Conservation (phyloP, 768 basidiomycete genomes). For the Exidia glandulosa region DNA sequence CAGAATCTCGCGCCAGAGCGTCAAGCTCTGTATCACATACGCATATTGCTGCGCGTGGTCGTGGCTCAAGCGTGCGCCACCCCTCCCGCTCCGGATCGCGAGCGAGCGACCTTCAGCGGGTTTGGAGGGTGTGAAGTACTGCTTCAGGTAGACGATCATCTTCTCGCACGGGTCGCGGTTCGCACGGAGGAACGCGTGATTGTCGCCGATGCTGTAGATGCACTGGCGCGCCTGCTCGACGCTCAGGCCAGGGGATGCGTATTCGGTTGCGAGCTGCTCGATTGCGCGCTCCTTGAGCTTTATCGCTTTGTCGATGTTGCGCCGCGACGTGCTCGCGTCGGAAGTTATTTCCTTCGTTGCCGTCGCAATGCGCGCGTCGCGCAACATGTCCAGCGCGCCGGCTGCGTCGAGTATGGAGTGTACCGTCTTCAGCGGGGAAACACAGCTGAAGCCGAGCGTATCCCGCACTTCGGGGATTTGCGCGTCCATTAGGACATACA, state of each 20-base stretch:
- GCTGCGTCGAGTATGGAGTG: conserved; percentile 54
- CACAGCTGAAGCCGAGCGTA: conserved; percentile 67
- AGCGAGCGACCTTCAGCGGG: conserved; percentile 58
- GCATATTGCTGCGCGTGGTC: conserved; percentile 79
- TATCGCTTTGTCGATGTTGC: conserved; percentile 79
- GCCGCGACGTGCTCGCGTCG: conserved; percentile 47
- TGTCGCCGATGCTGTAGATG: conserved; percentile 81
- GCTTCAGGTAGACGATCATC: conserved; percentile 67
- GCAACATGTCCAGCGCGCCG: conserved; percentile 54
- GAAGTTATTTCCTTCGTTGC: conserved; percentile 79
- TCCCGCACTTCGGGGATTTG: conserved; percentile 76
- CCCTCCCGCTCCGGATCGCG: conserved; percentile 71
- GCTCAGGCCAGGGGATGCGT: conserved; percentile 41
- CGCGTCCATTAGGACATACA: conserved; percentile 42
- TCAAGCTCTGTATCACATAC: conserved; percentile 77
- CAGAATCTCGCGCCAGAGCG: conserved; percentile 76
- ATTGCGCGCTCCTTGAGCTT: conserved; percentile 78
- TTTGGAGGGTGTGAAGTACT: conserved; percentile 66
- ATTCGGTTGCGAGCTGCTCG: conserved; percentile 56
- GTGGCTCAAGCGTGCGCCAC: conserved; percentile 71
- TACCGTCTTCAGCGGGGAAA: conserved; percentile 68
- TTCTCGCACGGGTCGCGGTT: conserved; percentile 84
- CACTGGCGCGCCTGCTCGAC: conserved; percentile 67
- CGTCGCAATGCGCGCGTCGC: conserved; percentile 61
- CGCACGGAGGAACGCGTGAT: conserved; percentile 75